Conservation (phyloP, 805 yeast genomes). For the Naumovozyma baii region DNA sequence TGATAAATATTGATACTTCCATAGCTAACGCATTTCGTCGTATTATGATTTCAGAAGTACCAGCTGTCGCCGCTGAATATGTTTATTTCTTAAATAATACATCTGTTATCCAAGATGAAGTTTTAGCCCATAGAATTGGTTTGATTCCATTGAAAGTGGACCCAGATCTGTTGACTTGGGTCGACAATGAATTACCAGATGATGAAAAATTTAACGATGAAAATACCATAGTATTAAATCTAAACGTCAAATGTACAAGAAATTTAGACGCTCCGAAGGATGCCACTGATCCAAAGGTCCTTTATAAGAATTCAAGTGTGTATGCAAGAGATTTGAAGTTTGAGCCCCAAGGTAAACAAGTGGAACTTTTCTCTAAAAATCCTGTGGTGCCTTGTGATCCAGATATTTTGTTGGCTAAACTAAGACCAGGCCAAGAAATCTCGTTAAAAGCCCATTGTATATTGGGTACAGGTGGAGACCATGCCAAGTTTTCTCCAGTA, state of each 20-base stretch:
- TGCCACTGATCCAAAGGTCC: slow-evolving; percentile 70
- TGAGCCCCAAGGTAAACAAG: slow-evolving; percentile 86
- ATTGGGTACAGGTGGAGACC: slow-evolving; percentile 87
- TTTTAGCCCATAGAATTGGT: slow-evolving; percentile 90
- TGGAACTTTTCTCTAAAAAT: slow-evolving; percentile 51
- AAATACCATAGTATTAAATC: slow-evolving; percentile 76
- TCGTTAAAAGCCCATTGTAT: slow-evolving; percentile 82
- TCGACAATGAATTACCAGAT: slow-evolving; percentile 54
- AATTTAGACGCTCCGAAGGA: slow-evolving; percentile 75
- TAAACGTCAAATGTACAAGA: slow-evolving; percentile 75
- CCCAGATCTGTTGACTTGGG: slow-evolving; percentile 84
- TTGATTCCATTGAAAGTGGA: slow-evolving; percentile 82
- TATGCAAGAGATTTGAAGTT: slow-evolving; percentile 85
- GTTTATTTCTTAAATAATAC: slow-evolving; percentile 89
- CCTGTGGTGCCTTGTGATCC: slow-evolving; percentile 80
- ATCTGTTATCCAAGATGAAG: slow-evolving; percentile 95
- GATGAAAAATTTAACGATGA: slow-evolving; percentile 71
- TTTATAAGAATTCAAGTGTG: slow-evolving; percentile 75
- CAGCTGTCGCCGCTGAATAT: slow-evolving; percentile 89
- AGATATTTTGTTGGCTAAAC: slow-evolving; percentile 78
- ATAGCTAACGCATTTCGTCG: slow-evolving; percentile 94
- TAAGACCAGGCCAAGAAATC: slow-evolving; percentile 96
- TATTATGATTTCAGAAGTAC: slow-evolving; percentile 94
- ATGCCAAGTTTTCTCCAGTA: slow-evolving; percentile 96
- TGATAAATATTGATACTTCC: slow-evolving; percentile 80